Evolutionary conservation across 2,329 filamentous ascomycete genomes (phyloP), one percentile per base, ranked within the genome.

Genomic region (Basipetospora chlamydospora): DNA sequence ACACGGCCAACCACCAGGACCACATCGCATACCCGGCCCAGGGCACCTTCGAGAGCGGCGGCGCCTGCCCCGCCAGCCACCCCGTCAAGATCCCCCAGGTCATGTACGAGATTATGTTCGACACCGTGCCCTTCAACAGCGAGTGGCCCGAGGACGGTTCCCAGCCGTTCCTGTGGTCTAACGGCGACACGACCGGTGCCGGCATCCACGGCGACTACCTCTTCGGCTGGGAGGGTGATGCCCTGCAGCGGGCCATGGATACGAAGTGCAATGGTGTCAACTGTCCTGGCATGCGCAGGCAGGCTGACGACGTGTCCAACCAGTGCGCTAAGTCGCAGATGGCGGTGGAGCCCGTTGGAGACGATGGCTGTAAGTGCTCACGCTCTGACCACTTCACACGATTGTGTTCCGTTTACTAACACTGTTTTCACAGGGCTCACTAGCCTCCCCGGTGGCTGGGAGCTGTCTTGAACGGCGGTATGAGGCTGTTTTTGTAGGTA

Each of bases 331-430:
- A 38, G 36, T 38, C 54, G 20, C 63, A 67, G 44, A 59, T 64
- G 44, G 62, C 64, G 12, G 55, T 56, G 23, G 66, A 70, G 50
- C 43, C 58, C 7, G 61, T 67, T 37, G 35, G 35, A 21, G 35
- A 37, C 22, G 63, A 67, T 35, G 65, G 62, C 48, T 66, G 62
- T 38, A 38, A 38, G 36, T 38, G n/a, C n/a, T n/a, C n/a, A n/a
- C n/a, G n/a, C n/a, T n/a, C n/a, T n/a, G n/a, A n/a, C n/a, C n/a
- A n/a, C n/a, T n/a, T n/a, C n/a, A n/a, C n/a, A n/a, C n/a, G n/a
- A n/a, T n/a, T n/a, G n/a, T n/a, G n/a, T n/a, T n/a, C n/a, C n/a
- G n/a, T n/a, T n/a, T n/a, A n/a, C n/a, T n/a, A n/a, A n/a, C n/a
- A n/a, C n/a, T n/a, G n/a, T n/a, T n/a, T n/a, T n/a, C n/a, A n/a